Base-by-base conservation (phyloP, 768 basidiomycete species). In the Pulveroboletus sp. region DNA sequence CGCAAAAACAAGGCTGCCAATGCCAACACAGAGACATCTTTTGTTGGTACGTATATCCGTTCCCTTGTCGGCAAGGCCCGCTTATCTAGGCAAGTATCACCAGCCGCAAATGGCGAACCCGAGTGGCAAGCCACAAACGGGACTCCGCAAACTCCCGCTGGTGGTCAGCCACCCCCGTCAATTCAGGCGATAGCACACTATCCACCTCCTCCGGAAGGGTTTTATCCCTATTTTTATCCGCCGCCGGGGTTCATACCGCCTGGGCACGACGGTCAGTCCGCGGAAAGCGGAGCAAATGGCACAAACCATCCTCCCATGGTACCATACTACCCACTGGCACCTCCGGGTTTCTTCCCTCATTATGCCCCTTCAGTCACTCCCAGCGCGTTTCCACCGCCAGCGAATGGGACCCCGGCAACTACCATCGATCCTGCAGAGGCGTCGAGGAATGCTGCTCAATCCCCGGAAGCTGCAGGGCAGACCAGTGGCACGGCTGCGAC, bases 191-290 rank as follows among this genome's bases (percentile, higher is more conserved):
- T 68, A 44, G 41, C 60, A 5, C 52, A 62, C 45, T 72, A 70
- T 42, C 58, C 72, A 1, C 65, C 71, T 0, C 60, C 69, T 1
- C 74, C 75, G 0, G 74, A 75, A 39, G 72, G 72, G 6, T 76
- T 73, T 47, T 75, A 70, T 55, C 70, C 73, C n/a, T 73, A 70
- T 47, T 71, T 66, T 44, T 74, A 73, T 50, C 73, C 75, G 3
- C 60, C 65, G 1, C 69, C 70, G n/a, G 71, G 71, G 3, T 75
- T 75, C 56, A 60, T 72, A 21, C 65, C 69, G 0, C 64, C 71
- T 6, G 61, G 69, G 0, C 70, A 71, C 27, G 74, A 76, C 15
- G 71, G 64, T 3, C 70, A 67, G 10, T 43, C 67, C 21, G 43
- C 64, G 7, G 72, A 74, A 5, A 67, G 68, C 6, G 43, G 58